Base-by-base conservation (phyloP, 768 basidiomycete species). In the Nidula microcarpa region DNA sequence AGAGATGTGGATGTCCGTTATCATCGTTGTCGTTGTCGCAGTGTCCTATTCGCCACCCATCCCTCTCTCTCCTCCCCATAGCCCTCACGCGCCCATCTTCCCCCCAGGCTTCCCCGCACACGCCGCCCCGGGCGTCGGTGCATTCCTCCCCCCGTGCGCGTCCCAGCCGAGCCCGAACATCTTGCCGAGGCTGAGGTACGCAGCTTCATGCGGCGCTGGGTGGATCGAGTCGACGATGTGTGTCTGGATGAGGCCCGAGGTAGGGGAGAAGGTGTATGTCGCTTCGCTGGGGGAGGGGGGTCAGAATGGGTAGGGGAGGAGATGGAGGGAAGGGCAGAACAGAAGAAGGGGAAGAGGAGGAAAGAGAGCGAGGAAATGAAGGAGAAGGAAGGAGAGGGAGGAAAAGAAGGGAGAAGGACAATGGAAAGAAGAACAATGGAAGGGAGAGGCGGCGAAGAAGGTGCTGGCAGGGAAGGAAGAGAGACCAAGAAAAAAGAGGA, bases 201-300 rank as follows among this genome's bases (percentile, higher is more conserved):
- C 85, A 0, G 84, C 78, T 47, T 82, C 74, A 60, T 89, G 87
- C 3, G 90, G 90, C 1, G 85, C 84, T 0, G 90, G 90, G 44
- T 84, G 79, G 46, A 92, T 91, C n/a, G 85, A 85, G 62, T 91
- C 80, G 47, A 93, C 73, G 46, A 72, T 72, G 62, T 93, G 90
- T 47, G 74, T 59, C 47, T 81, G 67, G 51, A 93, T 83, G 41
- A 84, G 75, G 5, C 87, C 90, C 0, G 80, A 79, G 18, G 68
- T 50, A 0, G 87, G 86, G 2, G 88, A 89, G 65, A 91, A 91
- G 0, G 73, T 71, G 66, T 93, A 92, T 30, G 85, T 88, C 48
- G 83, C 88, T 60, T 82, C 76, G 39, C 89, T 89, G 46, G 34
- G 16, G 43, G 11, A 41, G 10, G 2, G n/a, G 32, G 33, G 32